Base-by-base conservation (phyloP, 2,329 filamentous ascomycete species). In the Stemphylium vesicarium region DNA sequence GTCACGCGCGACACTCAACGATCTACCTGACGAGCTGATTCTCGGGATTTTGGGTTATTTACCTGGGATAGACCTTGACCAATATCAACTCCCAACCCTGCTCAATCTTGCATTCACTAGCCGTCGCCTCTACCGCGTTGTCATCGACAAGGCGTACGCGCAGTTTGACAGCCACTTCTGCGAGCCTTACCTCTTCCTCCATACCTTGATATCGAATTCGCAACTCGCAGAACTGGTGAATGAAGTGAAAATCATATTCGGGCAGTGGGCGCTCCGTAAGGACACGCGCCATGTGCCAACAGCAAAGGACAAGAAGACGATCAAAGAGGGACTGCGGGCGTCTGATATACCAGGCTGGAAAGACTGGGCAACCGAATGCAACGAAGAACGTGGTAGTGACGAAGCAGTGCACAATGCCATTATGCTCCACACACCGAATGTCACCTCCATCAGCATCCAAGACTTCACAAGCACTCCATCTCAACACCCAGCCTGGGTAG, bases 21-120 rank as follows among this genome's bases (percentile, higher is more conserved):
- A 68, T 40, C 59, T 73, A 9, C 69, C 70, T 1, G 64, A 68
- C 36, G 70, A 73, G 49, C 59, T 72, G 1, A 46, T 71, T n/a
- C 46, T 69, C 3, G 44, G 62, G 12, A 68, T 72, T n/a, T 40
- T 71, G 18, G 42, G 57, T 7, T 60, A 70, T 39, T 35, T 73
- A 3, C 60, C 64, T n/a, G 53, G 40, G 13, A 59, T 61, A 18
- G 57, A 66, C 18, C 16, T 59, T 8, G 24, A 58, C 8, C 16
- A 59, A 31, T 63, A 63, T 31, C 53, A 67, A 18, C 43, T 70
- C 35, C 52, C 32, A 13, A 59, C 62, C 3, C 53, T 73, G 6
- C 15, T 58, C 4, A 66, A 50, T 20, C 42, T 73, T 10, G 70
- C 66, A 20, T 51, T 54, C 8, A 66, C 66, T 8, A 71, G 62